Evolutionary conservation across 108 stramenopile species (phyloP), one percentile per base, ranked within the genome.

Genomic region (Nannochloropsis salina): DNA sequence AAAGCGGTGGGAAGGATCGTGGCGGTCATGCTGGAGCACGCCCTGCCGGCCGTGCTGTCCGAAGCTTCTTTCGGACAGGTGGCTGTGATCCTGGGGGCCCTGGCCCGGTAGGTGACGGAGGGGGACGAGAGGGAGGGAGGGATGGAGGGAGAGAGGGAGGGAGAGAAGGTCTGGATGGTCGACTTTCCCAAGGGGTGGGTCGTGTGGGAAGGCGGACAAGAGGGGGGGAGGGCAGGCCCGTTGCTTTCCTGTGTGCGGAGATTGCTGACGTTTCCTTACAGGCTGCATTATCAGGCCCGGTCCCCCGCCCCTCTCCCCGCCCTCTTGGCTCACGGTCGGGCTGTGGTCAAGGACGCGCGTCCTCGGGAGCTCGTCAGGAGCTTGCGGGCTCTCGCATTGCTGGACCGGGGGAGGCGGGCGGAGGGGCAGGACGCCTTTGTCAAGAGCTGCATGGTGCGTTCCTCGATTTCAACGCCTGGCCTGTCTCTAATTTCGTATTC

Each of bases 381-480:
- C 61, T 74, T 74, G 61, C 15, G 3, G 3, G 61, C 20, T 15
- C 8, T 74, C 20, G 61, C 61, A 15, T 2, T 15, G 61, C 61
- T 74, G 61, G 61, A n/a, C 20, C 20, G 61, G 8, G 61, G n/a
- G 61, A n/a, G 61, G 61, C 4, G 8, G 61, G 61, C 20, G 61
- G 61, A 74, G 61, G 61, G n/a, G 61, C 15, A n/a, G 61, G 61
- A 74, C 61, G 8, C 61, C 61, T 74, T 74, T n/a, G n/a, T 74
- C 15, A 15, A 74, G 61, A n/a, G 20, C 15, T 74, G 61, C 61
- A 74, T 74, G 4, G 61, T 74, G n/a, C 61, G 61, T 74, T 6
- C 6, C 5, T 6, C 61, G 4, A n/a, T 15, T 15, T 1, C 2
- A n/a, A 51, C 10, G 0, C 12, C 15, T 15, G 2, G 61, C n/a